phyloP scores from a whole-genome alignment of 2,329 filamentous ascomycete species.

The Ceratocystis colombiana region DNA sequence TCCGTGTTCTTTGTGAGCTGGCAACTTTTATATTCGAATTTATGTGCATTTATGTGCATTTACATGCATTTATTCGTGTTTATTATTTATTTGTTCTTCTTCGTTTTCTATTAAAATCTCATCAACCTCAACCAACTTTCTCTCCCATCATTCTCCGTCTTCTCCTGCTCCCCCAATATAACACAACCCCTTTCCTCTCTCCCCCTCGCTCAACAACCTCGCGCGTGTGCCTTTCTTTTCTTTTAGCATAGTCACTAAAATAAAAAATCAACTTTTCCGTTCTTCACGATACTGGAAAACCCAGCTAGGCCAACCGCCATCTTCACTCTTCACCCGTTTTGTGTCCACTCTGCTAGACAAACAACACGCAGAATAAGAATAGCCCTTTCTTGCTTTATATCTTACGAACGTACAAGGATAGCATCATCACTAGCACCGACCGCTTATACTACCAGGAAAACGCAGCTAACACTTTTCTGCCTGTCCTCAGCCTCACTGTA shows the following conservation, averaged over 20 bases:
- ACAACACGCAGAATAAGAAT: too few species aligned
- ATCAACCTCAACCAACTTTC: not conserved
- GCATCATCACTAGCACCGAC: too few species aligned
- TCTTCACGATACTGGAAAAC: not conserved
- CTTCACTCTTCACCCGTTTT: not conserved
- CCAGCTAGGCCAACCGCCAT: not conserved
- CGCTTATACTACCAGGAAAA: too few species aligned
- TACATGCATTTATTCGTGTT: not conserved
- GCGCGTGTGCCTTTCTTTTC: not conserved
- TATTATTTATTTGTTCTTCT: not conserved
- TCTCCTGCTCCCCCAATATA: not conserved
- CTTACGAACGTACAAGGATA: too few species aligned
- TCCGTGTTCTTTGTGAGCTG: slow-evolving; percentile 5
- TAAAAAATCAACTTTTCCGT: not conserved
- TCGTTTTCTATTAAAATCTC: not conserved
- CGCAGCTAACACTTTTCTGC: not conserved
- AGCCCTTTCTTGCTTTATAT: too few species aligned
- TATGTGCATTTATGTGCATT: not conserved
- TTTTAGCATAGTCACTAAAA: slow-evolving; percentile 14
- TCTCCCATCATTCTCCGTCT: not conserved
- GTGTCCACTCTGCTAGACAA: not conserved
- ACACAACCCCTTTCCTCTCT: not conserved
- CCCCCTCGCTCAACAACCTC: not conserved
- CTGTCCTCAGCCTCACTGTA: not conserved
- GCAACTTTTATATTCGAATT: not conserved